These are phyloP conservation scores for Neoconidiobolus thromboides DNA, from an alignment of 371 early-diverging fungal genomes.

Conservation along the genomic window DNA sequence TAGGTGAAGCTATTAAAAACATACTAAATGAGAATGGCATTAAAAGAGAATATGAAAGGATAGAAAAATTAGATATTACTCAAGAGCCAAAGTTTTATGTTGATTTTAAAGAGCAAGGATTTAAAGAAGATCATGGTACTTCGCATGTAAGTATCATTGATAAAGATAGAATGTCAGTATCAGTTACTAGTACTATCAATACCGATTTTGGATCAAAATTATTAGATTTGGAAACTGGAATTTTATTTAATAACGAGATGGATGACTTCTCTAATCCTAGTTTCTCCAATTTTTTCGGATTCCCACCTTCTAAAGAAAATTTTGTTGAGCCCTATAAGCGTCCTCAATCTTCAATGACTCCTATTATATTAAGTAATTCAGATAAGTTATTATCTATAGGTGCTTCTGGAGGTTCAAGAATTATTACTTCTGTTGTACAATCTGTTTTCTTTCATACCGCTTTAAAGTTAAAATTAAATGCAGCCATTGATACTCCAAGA, in stretches of 20 bases:
- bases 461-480: constrained; percentile 35
- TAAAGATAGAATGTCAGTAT: constrained; percentile 62
- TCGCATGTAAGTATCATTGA: constrained; percentile 91
- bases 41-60: neutral
- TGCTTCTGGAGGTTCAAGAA: constrained; percentile 92
- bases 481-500: constrained; percentile 66
- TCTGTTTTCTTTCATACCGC: constrained; percentile 54
- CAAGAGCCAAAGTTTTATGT: neutral
- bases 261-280: constrained; percentile 95
- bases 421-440: constrained; percentile 70
- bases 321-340: constrained; percentile 71
- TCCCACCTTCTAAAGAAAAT: constrained; percentile 69
- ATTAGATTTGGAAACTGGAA: constrained; percentile 82
- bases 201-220: constrained; percentile 87
- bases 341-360: constrained; percentile 80
- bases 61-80: neutral
- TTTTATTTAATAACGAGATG: constrained; percentile 95
- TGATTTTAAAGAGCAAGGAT: constrained; percentile 19
- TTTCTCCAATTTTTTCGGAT: constrained; percentile 60
- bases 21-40: constrained; percentile 37
- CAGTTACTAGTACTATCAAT: constrained; percentile 91
- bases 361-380: constrained; percentile 54
- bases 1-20: constrained; percentile 25
- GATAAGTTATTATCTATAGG: constrained; percentile 60
- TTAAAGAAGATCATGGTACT: constrained; percentile 79